These are phyloP conservation scores for Stereocaulon alpinum DNA, from an alignment of 495 filamentous ascomycete genomes.

Conservation along the genomic window DNA sequence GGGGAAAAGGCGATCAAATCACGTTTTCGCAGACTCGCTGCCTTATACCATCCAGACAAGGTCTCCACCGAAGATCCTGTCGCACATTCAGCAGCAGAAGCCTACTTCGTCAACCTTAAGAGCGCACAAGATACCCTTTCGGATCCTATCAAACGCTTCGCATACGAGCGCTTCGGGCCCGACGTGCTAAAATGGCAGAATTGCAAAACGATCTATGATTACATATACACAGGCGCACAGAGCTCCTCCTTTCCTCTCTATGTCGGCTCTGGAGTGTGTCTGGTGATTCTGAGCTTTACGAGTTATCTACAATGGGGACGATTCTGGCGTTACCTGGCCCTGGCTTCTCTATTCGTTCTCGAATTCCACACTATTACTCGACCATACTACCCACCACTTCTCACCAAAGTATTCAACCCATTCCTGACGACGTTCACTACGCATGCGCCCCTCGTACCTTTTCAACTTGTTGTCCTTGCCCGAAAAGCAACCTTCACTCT, in stretches of 20 bases:
- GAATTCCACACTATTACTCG: conserved; percentile 67
- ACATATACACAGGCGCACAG: conserved; percentile 52
- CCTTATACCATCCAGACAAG: conserved; percentile 87
- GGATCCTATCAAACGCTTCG: conserved; percentile 72
- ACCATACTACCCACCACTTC: conserved; percentile 43
- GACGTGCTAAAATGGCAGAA: conserved; percentile 58
- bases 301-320: conserved; percentile 78
- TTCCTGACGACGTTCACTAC: conserved; percentile 39
- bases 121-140: conserved; percentile 72
- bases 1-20: conserved; percentile 70
- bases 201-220: conserved; percentile 64
- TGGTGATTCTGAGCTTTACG: conserved; percentile 60
- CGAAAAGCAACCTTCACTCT: conserved; percentile 68
- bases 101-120: conserved; percentile 72
- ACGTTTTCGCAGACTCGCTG: conserved; percentile 75
- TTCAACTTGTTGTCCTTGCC: conserved; percentile 70
- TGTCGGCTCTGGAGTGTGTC: conserved; percentile 43
- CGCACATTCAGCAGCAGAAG: conserved; percentile 34
- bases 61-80: conserved; percentile 30
- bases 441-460: conserved; percentile 68
- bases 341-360: conserved; percentile 56
- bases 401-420: conserved; percentile 53
- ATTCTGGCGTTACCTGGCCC: conserved; percentile 81
- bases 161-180: conserved; percentile 87
- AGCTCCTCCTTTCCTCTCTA: conserved; percentile 52